These are phyloP conservation scores for Aureobasidium sp. DNA, from an alignment of 2,329 filamentous ascomycete genomes.

Conservation along the genomic window DNA sequence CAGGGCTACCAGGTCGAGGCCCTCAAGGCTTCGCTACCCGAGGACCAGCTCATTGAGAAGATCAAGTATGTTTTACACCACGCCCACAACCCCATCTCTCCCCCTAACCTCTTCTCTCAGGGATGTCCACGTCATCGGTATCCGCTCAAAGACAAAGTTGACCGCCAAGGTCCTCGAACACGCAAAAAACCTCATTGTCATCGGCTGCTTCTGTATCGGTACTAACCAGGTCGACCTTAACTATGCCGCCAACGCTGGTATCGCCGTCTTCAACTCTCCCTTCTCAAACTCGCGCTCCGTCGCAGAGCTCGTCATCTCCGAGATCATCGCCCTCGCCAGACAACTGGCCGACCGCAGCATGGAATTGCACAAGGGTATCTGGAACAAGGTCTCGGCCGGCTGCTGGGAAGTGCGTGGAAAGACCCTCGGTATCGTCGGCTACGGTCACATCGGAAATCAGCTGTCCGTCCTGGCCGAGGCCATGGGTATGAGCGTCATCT, in stretches of 20 bases:
- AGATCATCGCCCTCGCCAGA: slow-evolving; percentile 84
- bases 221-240: slow-evolving; percentile 91
- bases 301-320: slow-evolving; percentile 87
- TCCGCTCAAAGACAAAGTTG: slow-evolving; percentile 95
- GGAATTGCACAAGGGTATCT: slow-evolving; percentile 87
- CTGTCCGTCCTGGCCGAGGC: slow-evolving; percentile 90
- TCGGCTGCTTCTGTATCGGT: slow-evolving; percentile 98
- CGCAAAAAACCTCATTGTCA: slow-evolving; percentile 88
- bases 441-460: slow-evolving; percentile 95
- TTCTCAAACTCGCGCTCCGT: slow-evolving; percentile 98
- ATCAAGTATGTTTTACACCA: slow-evolving; percentile 53
- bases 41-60: slow-evolving; percentile 93
- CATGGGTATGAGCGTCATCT: slow-evolving; percentile 97
- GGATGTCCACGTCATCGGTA: slow-evolving; percentile 94
- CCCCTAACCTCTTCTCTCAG: slow-evolving; percentile 35
- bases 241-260: slow-evolving; percentile 73
- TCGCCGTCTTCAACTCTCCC: slow-evolving; percentile 97
- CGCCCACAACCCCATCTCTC: background rate
- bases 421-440: slow-evolving; percentile 91
- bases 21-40: slow-evolving; percentile 78
- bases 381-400: slow-evolving; percentile 95
- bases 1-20: slow-evolving; percentile 97
- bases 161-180: slow-evolving; percentile 74
- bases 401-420: slow-evolving; percentile 99
- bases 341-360: slow-evolving; percentile 88